Evolutionary conservation across 805 yeast genomes (phyloP).

Genomic region (Schizosaccharomyces lindneri): DNA sequence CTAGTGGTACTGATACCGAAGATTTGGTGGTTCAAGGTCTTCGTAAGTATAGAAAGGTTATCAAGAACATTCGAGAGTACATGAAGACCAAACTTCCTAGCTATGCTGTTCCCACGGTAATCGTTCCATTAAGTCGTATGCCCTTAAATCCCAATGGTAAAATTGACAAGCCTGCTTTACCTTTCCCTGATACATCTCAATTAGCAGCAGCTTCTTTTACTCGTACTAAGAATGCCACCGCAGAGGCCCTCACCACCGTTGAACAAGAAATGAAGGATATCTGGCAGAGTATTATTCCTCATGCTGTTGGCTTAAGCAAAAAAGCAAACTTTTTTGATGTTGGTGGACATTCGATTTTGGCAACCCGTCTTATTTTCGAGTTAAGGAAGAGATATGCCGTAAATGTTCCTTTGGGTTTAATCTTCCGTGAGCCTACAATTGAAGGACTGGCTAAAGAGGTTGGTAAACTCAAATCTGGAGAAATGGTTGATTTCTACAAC

Average conservation of each 20-base stretch:
- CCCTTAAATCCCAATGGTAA: constrained; percentile 97
- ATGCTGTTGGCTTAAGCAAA: constrained; percentile 52
- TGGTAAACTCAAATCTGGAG: constrained; percentile 28
- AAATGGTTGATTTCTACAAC: constrained; percentile 11
- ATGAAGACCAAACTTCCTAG: constrained; percentile 73
- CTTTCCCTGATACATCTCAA: constrained; percentile 80
- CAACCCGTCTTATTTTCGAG: constrained; percentile 89
- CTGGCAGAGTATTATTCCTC: constrained; percentile 72
- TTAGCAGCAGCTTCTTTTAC: constrained; percentile 46
- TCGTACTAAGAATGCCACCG: constrained; percentile 14
- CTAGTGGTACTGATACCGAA: constrained; percentile 15
- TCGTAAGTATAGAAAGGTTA: constrained; percentile 46
- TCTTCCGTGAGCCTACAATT: constrained; percentile 75
- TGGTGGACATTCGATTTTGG: constrained; percentile 94
- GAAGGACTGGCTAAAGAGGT: constrained; percentile 53
- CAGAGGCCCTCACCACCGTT: constrained; percentile 27
- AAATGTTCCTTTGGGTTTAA: constrained; percentile 70
- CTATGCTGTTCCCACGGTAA: constrained; percentile 78
- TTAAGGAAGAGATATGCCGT: constrained; percentile 53
- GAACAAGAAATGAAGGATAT: constrained; percentile 52
- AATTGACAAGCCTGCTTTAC: constrained; percentile 88
- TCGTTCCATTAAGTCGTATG: constrained; percentile 62
- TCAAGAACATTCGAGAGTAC: constrained; percentile 57
- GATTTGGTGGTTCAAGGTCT: constrained; percentile 41
- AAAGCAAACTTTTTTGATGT: constrained; percentile 84